Base-by-base conservation (phyloP, 306 rosid genomes). In the Rosa persica region DNA sequence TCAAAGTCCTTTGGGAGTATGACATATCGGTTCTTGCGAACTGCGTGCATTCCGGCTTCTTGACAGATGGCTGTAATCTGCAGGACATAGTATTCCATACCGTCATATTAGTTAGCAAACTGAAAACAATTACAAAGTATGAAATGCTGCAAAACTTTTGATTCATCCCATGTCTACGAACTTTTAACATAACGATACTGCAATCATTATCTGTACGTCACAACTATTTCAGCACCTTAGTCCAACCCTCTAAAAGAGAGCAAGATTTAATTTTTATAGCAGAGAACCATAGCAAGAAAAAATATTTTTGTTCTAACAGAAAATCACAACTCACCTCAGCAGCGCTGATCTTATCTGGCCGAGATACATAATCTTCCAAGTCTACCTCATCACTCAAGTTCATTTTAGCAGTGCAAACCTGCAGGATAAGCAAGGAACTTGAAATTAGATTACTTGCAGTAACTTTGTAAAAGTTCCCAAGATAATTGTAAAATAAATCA, bases 31-130 rank as follows among this genome's bases (percentile, higher is more conserved):
- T 96, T 96, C 89, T 96, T 96, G 12, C 99, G 89, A 70, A 96
- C 99, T 30, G 99, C 99, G 23, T 96, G 99, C 99, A 96, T 96
- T 80, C 99, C 98, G 4, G 99, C 99, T 84, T 95, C 99, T 88
- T 95, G 99, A 84, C 99, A 95, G 67, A 96, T 93, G 43, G 99
- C 99, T 1, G 97, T 75, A 36, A 96, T 96, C 99, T 96, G 88
- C 81, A 80, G 23, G 36, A 34, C n/a, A n/a, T 8, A 39, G 44
- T 79, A 76, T 66, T 40, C 12, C 46, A 36, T 30, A 30, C 36
- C 36, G 3, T 30, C 36, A 44, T 46, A 62, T 4, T 46, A 16
- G n/a, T 36, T 13, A 16, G 5, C 12, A 16, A 6, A 5, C 4
- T 12, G 43, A 17, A 38, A 46, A 38, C 52, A 42, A 54, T 36